Evolutionary conservation across 2,329 filamentous ascomycete genomes (phyloP).

Genomic region (Parascedosporium putredinis): DNA sequence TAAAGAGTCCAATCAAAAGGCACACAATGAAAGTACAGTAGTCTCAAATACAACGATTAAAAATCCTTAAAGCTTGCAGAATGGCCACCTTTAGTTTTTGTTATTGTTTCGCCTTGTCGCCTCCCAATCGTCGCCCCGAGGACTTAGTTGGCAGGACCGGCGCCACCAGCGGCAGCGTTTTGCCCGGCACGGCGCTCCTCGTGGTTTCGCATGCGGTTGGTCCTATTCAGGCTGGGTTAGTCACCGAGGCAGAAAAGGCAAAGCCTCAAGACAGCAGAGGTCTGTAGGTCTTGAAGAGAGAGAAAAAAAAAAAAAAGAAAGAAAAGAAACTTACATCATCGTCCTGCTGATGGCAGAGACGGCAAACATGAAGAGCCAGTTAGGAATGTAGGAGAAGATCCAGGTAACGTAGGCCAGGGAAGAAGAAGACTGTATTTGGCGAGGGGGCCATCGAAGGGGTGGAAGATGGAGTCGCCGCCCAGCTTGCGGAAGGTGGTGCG

Average conservation of each 20-base stretch:
- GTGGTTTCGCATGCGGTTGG: slow-evolving; percentile 21
- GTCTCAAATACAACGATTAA: not conserved
- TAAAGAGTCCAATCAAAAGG: slow-evolving; percentile 8
- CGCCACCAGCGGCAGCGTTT: slow-evolving; percentile 2
- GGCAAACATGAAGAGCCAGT: slow-evolving; percentile 70
- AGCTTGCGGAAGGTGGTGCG: slow-evolving; percentile 37
- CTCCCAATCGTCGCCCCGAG: too few relatives aligned
- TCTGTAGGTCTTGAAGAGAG: too few relatives aligned
- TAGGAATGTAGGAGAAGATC: slow-evolving; percentile 55
- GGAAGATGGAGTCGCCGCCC: slow-evolving; percentile 62
- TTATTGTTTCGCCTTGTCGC: not conserved
- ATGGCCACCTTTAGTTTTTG: not conserved
- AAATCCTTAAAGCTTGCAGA: not conserved
- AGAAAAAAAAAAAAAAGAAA: slow-evolving; percentile 1
- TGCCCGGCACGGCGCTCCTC: not conserved
- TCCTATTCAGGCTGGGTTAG: slow-evolving; percentile 25
- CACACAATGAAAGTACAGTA: not conserved
- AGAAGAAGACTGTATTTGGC: slow-evolving; percentile 51
- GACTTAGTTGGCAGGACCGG: not conserved
- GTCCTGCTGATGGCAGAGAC: slow-evolving; percentile 63
- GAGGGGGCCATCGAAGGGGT: slow-evolving; percentile 62
- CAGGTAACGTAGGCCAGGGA: slow-evolving; percentile 59
- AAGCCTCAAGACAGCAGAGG: too few relatives aligned
- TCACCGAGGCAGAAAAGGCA: slow-evolving; percentile 3
- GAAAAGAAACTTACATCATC: slow-evolving; percentile 73